Evolutionary conservation across 495 filamentous ascomycete genomes (phyloP), one percentile per base, ranked within the genome.

Genomic region (Astrothelium subdiscretum): DNA sequence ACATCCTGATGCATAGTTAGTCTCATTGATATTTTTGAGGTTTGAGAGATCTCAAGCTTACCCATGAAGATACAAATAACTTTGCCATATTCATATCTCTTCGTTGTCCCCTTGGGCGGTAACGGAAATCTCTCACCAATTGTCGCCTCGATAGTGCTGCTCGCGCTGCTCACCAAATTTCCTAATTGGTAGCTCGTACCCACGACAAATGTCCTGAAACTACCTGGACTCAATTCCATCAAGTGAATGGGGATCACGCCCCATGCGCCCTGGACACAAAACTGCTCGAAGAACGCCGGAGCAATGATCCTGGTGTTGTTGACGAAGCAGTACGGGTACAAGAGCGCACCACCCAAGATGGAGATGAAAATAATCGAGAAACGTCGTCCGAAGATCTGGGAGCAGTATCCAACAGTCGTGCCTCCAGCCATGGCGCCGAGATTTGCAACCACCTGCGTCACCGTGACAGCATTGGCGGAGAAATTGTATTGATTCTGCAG

Each of bases 251-350:
- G 88, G 57, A 92, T 87, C 1, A 89, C 85, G 32, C 89, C 89
- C 89, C 89, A 92, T 1, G 88, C 88, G 20, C 89, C 89, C 69
- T 92, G 89, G 3, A 95, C 89, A 72, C 86, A 90, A 74, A 95
- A 92, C 71, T 94, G 90, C 74, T 92, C 87, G 71, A 94, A 94
- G 74, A 91, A 95, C n/a, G 89, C 90, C 0, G 87, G 84, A 0
- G 89, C 90, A 58, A 91, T 91, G 68, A 94, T 78, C 3, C 69
- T 68, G 10, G 81, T 72, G 69, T 72, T 79, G 0, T 73, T 70
- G n/a, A 85, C 79, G 67, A 89, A 92, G 1, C 83, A 85, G 76
- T 94, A 94, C 0, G 89, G 90, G 71, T 92, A 92, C 15, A 95
- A 77, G 2, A 94, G 74, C 0, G 88, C 87, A 24, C 87, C 90